Base-by-base conservation (phyloP, 2,329 filamentous ascomycete genomes). In the Penicillium sp. region DNA sequence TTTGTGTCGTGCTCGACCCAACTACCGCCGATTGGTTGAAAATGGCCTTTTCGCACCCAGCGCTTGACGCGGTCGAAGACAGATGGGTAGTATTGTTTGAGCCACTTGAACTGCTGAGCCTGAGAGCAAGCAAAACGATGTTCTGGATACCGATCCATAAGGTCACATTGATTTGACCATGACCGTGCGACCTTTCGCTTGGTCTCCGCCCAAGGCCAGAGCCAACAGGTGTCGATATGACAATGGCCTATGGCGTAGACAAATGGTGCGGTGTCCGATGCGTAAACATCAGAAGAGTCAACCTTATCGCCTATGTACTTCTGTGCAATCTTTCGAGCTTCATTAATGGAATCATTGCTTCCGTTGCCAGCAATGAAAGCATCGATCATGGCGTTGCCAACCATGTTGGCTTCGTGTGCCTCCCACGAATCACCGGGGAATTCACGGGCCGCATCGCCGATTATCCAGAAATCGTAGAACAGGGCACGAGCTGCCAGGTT, bases 1-100 rank as follows among this genome's bases (percentile, higher is more conserved):
- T 99, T 99, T 60, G 94, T 99, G 71, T 99, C 94, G 69, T 99
- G 94, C 71, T 99, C 94, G 14, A 99, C 93, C 94, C 94, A 99
- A 76, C 92, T 97, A 50, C 94, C 94, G 60, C 94, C 94, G 64
- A 99, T 93, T 13, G 92, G 92, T 63, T 97, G 91, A 74, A 99
- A 99, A 57, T 85, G 88, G 19, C 92, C 93, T 66, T 92, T 87
- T 74, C 91, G 91, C 56, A 97, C 88, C 81, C 96, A 96, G 51
- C 83, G 79, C 79, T 95, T 96, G 62, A 99, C 93, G 14, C 93
- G 88, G 63, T 95, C 89, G 71, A 91, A 97, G 2, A 91, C 89
- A 36, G 87, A 87, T 0, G 94, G 93, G 69, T 99, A 99, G 61
- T 91, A 81, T 64, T 89, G 79, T 76, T 97, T 92, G 26, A 97